A percentile compares a stretch with the other conserved stretches of the same genome.
These are phyloP conservation scores for Delitschia confertaspora DNA, from an alignment of 495 filamentous ascomycete genomes.

Conservation along the genomic window DNA sequence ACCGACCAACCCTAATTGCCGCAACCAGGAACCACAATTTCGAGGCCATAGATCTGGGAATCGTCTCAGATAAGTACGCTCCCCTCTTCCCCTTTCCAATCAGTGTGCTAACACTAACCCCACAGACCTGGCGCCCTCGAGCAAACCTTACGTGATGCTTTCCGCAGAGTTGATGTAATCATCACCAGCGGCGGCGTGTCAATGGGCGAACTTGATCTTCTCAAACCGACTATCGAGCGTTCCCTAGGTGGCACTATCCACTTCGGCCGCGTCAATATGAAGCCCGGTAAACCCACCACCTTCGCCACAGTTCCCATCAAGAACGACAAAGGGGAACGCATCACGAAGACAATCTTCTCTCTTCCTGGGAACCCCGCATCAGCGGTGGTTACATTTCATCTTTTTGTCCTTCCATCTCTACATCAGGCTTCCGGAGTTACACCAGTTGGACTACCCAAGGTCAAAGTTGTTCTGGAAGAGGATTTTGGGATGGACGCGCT, in stretches of 20 bases:
- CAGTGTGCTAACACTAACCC: not conserved
- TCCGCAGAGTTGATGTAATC: slow-evolving; percentile 69
- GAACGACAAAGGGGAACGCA: slow-evolving; percentile 37
- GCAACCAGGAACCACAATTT: slow-evolving; percentile 69
- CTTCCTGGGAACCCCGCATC: slow-evolving; percentile 92
- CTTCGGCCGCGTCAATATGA: slow-evolving; percentile 95
- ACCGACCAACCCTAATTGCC: slow-evolving; percentile 75
- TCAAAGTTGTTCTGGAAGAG: slow-evolving; percentile 62
- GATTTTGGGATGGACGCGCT: slow-evolving; percentile 61
- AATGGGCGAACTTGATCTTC: slow-evolving; percentile 95
- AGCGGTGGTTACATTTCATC: slow-evolving; percentile 82
- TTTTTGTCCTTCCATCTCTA: slow-evolving; percentile 86
- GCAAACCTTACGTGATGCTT: slow-evolving; percentile 58
- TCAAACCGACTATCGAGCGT: slow-evolving; percentile 95
- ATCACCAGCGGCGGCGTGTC: slow-evolving; percentile 93
- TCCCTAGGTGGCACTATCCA: slow-evolving; percentile 86
- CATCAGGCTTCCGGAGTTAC: slow-evolving; percentile 57
- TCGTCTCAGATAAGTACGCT: slow-evolving; percentile 63
- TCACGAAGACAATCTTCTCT: slow-evolving; percentile 70
- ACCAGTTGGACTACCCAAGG: slow-evolving; percentile 58
- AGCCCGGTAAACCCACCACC: slow-evolving; percentile 94
- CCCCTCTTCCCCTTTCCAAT: slow-evolving; percentile 8
- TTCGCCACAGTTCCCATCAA: slow-evolving; percentile 79
- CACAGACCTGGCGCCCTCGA: slow-evolving; percentile 59
- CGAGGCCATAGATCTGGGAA: slow-evolving; percentile 74